Evolutionary conservation across 345 rosid genomes (phyloP), one percentile per base, ranked within the genome.

Genomic region (Tarenaya hassleriana): DNA sequence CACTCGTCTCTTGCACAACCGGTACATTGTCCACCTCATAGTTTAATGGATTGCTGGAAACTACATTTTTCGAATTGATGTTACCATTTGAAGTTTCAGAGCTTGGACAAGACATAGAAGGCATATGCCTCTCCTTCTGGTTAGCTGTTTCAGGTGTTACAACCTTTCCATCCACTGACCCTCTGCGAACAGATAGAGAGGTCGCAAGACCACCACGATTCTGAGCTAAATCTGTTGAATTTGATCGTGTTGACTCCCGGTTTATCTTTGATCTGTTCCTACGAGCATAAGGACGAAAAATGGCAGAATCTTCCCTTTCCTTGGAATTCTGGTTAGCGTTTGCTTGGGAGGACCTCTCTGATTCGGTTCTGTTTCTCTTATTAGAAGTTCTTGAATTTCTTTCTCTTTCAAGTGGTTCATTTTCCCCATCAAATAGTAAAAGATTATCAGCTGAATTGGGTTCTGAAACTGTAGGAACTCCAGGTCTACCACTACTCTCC

Each of bases 271-370:
- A 83, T 77, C 99, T 77, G 55, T 94, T 80, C 73, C 99, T 86
- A 61, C 99, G 77, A 69, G 92, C 92, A 76, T 94, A 94, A 5
- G 99, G 95, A 33, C 94, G 97, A 58, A 88, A 76, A 72, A 88
- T 86, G 51, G 95, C 95, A 58, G 99, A 94, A 79, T 94, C 99
- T 76, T 94, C 99, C 16, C 84, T 69, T 53, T 88, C 97, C 79
- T 79, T 94, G 58, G 76, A 65, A 76, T 75, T 81, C 61, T 73
- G 88, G 57, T 75, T 59, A 58, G 78, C 70, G 62, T 73, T 90
- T 58, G 67, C 77, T 69, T 68, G 84, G 33, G 78, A 76, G 62
- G 95, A 80, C 63, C 79, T 81, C 54, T 78, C 89, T 41, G 84
- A 76, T 73, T 80, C 77, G 60, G 62, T 34, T 64, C 39, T 76